phyloP scores from a whole-genome alignment of 805 yeast genomes.

The Limtongia smithiae region DNA sequence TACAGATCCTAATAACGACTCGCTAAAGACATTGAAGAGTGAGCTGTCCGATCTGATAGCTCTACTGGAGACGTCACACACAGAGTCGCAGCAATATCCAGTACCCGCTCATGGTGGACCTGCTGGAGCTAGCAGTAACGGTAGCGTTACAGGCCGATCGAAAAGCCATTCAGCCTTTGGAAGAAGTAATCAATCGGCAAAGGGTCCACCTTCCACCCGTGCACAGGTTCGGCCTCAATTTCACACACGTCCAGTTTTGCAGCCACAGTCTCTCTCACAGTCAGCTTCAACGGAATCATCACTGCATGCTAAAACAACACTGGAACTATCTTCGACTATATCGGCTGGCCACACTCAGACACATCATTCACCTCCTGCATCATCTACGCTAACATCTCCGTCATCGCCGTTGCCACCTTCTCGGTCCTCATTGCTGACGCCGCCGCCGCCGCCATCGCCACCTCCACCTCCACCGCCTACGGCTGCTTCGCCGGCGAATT shows the following conservation, averaged over 20 bases:
- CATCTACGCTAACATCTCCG: background rate
- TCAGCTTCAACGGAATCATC: too few relatives aligned
- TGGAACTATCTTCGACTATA: too few relatives aligned
- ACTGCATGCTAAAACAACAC: too few relatives aligned
- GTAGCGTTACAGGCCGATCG: too few relatives aligned
- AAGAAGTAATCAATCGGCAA: background rate
- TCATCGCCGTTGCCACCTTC: slow-evolving; percentile 2
- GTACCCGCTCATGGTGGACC: too few relatives aligned
- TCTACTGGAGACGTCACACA: slow-evolving; percentile 25
- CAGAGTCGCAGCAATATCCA: background rate
- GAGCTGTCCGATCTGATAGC: slow-evolving; percentile 36
- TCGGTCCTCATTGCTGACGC: slow-evolving; percentile 1
- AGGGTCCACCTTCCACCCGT: too few relatives aligned
- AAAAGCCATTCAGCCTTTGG: background rate
- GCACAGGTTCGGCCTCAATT: background rate
- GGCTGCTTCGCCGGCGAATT: slow-evolving; percentile 10
- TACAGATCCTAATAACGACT: slow-evolving; percentile 32
- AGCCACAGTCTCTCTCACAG: too few relatives aligned
- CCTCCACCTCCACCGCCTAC: slow-evolving; percentile 7
- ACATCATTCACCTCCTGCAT: background rate
- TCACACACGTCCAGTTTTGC: background rate
- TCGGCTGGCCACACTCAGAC: too few relatives aligned
- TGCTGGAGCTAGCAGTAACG: too few relatives aligned
- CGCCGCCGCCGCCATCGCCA: background rate
- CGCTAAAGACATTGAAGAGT: slow-evolving; percentile 31